Conservation (phyloP, 108 stramenopile species). For the Epithemia pelagica region DNA sequence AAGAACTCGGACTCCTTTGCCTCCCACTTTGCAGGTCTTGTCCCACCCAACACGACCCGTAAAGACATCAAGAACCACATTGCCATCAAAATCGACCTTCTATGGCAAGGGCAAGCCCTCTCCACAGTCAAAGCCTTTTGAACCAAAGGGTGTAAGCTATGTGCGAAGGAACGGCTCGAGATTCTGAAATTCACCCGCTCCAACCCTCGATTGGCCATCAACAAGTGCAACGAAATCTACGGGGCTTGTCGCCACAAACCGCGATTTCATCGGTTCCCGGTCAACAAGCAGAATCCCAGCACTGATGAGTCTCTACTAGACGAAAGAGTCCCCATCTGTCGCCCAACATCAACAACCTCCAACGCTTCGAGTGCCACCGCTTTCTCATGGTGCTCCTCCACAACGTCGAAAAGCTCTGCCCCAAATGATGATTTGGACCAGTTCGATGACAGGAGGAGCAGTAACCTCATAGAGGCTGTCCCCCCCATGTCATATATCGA, state of each 20-base stretch:
- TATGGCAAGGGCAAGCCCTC: background rate
- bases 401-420: too few relatives aligned
- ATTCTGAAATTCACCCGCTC: background rate
- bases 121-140: background rate
- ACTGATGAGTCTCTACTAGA: too few relatives aligned
- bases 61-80: background rate
- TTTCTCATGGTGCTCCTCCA: too few relatives aligned
- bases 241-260: constrained; percentile 2
- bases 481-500: too few relatives aligned
- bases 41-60: background rate
- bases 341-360: too few relatives aligned
- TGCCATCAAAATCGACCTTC: background rate
- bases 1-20: background rate
- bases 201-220: background rate
- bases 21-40: background rate
- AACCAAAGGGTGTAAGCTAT: background rate
- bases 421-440: too few relatives aligned
- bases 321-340: too few relatives aligned
- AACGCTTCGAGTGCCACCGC: too few relatives aligned
- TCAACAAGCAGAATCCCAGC: too few relatives aligned
- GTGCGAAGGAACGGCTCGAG: background rate
- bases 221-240: constrained; percentile 1
- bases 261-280: background rate
- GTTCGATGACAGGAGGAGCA: too few relatives aligned
- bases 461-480: too few relatives aligned